These are phyloP conservation scores for Hylodesmum podocarpum DNA, from an alignment of 306 rosid genomes.

Conservation along the genomic window DNA sequence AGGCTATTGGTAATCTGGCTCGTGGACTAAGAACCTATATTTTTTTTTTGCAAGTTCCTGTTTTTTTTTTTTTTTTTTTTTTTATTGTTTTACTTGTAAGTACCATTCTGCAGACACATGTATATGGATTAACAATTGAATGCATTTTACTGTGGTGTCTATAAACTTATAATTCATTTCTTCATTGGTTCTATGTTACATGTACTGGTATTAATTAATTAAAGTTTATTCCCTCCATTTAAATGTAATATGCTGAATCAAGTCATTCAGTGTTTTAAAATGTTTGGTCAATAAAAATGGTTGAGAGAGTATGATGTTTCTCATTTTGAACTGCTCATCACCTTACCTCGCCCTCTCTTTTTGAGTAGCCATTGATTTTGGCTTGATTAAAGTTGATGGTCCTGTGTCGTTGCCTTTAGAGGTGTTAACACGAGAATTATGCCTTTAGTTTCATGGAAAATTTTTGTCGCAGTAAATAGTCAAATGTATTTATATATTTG, in stretches of 20 bases:
- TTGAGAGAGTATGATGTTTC: neutral
- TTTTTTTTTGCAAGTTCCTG: conserved; percentile 96
- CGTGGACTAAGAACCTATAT: conserved; percentile 84
- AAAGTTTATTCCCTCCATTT: neutral
- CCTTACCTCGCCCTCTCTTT: neutral
- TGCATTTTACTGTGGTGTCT: neutral
- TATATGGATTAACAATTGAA: neutral
- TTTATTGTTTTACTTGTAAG: conserved; percentile 95
- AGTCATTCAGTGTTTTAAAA: conserved; percentile 1
- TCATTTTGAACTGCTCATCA: conserved; percentile 14
- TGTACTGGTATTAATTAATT: neutral
- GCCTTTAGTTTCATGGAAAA: neutral
- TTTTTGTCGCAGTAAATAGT: neutral
- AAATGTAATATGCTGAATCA: neutral
- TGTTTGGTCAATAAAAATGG: neutral
- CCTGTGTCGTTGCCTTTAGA: conserved; percentile 9
- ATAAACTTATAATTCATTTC: neutral
- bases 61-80: conserved; percentile 84
- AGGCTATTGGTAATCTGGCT: conserved; percentile 97
- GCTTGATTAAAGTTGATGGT: neutral
- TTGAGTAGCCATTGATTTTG: neutral
- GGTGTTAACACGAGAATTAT: neutral
- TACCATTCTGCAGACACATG: conserved; percentile 1
- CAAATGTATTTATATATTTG: neutral
- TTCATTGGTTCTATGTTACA: neutral